These are phyloP conservation scores for Tephrocybe sp. DNA, from an alignment of 768 basidiomycete species.

Conservation along the genomic window DNA sequence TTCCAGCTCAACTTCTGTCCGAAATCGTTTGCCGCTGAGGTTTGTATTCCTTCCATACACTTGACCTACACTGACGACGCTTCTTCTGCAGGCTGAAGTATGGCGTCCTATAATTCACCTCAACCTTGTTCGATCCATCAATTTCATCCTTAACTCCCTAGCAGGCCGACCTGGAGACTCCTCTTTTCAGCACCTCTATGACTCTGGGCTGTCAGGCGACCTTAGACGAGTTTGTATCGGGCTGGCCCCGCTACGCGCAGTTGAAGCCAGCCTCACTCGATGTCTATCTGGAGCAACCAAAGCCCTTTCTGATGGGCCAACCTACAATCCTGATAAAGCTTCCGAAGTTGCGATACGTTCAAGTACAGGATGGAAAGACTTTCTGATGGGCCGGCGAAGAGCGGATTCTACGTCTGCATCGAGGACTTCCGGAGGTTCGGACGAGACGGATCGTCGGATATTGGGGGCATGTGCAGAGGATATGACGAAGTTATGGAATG, in stretches of 20 bases:
- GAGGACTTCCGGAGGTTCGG: conserved; percentile 15
- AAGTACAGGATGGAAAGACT: conserved; percentile 46
- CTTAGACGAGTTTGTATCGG: conserved; percentile 45
- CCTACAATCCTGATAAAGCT: conserved; percentile 37
- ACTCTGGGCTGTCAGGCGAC: conserved; percentile 26
- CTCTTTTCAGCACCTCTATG: conserved; percentile 16
- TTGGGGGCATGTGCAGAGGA: conserved; percentile 52
- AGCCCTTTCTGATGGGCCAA: conserved; percentile 14
- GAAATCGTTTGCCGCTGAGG: conserved; percentile 54
- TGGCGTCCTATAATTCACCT: conserved; percentile 70
- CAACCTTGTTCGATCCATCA: conserved; percentile 57
- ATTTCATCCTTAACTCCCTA: conserved; percentile 36
- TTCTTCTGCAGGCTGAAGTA: conserved; percentile 33
- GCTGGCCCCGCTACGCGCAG: conserved; percentile 52
- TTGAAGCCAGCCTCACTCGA: conserved; percentile 48
- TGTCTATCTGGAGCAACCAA: conserved; percentile 32
- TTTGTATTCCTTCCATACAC: conserved; percentile 14
- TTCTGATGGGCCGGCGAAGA: conserved; percentile 33
- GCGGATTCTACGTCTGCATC: conserved; percentile 16
- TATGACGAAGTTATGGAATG: conserved; percentile 53
- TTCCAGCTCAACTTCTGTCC: conserved; percentile 63
- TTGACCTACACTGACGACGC: not conserved
- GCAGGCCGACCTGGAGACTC: conserved; percentile 18
- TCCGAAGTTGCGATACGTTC: conserved; percentile 48
- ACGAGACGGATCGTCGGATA: conserved; percentile 44